Evolutionary conservation across 345 rosid species (phyloP).

Genomic region (Litchi chinensis): DNA sequence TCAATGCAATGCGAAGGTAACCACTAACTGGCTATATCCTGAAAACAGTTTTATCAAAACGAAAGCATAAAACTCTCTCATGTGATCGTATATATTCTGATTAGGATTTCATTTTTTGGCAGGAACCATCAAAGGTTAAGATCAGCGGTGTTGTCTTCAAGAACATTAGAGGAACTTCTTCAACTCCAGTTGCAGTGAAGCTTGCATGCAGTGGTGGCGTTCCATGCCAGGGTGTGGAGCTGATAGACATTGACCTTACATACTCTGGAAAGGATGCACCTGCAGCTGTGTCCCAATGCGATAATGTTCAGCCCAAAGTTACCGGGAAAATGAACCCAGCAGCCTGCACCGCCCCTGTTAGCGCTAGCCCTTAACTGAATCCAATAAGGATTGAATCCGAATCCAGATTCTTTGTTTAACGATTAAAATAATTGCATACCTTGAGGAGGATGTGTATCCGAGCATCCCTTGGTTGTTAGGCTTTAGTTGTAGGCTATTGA

Average conservation of each 20-base stretch:
- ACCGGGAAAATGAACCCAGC: slow-evolving; percentile 25
- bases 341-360: slow-evolving; percentile 8
- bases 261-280: slow-evolving; percentile 21
- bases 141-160: not conserved
- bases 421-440: no score
- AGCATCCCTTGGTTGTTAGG: no score
- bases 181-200: slow-evolving; percentile 1
- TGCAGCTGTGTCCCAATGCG: slow-evolving; percentile 14
- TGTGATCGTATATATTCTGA: not conserved
- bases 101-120: not conserved
- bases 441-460: no score
- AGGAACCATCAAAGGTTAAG: not conserved
- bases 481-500: no score
- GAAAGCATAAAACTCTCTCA: not conserved
- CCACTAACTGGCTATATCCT: not conserved
- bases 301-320: slow-evolving; percentile 27
- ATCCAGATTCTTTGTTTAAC: no score
- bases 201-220: slow-evolving; percentile 25
- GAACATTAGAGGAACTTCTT: slow-evolving; percentile 19
- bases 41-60: no score
- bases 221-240: slow-evolving; percentile 28
- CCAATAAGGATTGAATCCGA: no score
- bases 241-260: slow-evolving; percentile 32
- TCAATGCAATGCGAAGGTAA: slow-evolving; percentile 44
- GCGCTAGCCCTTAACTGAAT: no score